Conservation (phyloP, 2,329 filamentous ascomycete species). For the Xylaria sp. region DNA sequence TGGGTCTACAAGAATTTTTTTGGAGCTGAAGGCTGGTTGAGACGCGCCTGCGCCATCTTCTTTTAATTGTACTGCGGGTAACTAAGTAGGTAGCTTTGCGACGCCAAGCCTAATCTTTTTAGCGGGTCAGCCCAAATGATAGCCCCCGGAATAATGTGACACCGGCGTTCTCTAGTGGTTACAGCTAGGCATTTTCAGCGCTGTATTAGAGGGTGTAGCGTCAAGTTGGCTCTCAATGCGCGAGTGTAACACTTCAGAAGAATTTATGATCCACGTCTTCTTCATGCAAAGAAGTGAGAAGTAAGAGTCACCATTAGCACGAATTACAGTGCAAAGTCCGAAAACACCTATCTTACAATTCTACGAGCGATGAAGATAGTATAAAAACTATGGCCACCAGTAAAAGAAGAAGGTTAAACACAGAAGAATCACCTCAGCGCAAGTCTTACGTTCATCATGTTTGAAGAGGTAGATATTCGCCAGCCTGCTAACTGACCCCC, state of each 20-base stretch:
- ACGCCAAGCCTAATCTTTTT: not conserved
- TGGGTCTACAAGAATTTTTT: constrained; percentile 28
- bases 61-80: not conserved
- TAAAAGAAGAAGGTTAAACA: constrained; percentile 58
- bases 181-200: not conserved
- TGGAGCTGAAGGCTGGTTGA: constrained; percentile 22
- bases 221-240: no score
- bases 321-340: not conserved
- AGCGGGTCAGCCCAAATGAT: not conserved
- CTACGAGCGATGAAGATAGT: not conserved
- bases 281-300: not conserved
- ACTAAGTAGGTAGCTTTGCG: no score
- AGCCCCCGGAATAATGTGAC: constrained; percentile 1
- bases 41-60: constrained; percentile 17
- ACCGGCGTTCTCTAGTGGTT: not conserved
- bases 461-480: not conserved
- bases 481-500: constrained; percentile 20
- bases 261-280: no score
- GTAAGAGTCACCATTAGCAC: not conserved
- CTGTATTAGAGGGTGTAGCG: not conserved
- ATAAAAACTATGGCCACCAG: constrained; percentile 47
- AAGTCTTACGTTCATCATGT: constrained; percentile 37
- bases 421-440: constrained; percentile 51
- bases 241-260: no score
- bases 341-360: not conserved